phyloP scores from a whole-genome alignment of 116 monocot genomes.

The Iris pallida region DNA sequence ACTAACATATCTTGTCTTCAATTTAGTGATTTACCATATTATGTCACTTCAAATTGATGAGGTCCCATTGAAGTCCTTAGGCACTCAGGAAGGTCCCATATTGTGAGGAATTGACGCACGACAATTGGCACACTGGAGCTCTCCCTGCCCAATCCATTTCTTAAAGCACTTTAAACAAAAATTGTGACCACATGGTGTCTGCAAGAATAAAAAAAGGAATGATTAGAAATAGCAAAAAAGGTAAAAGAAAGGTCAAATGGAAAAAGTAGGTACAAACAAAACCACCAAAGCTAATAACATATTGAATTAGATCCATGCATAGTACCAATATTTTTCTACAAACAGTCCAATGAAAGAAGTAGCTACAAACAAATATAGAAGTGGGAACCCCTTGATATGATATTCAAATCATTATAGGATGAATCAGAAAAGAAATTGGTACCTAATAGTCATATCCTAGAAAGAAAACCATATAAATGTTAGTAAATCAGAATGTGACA shows the following conservation, averaged over 20 bases:
- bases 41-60: slow-evolving; percentile 53
- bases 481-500: too few species aligned
- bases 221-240: slow-evolving; percentile 4
- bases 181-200: slow-evolving; percentile 96
- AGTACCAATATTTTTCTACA: too few species aligned
- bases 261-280: slow-evolving; percentile 1
- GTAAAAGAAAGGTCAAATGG: neutral
- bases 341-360: too few species aligned
- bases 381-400: too few species aligned
- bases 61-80: slow-evolving; percentile 52
- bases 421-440: too few species aligned
- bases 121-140: slow-evolving; percentile 69
- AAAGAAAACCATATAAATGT: too few species aligned
- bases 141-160: slow-evolving; percentile 65
- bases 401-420: neutral
- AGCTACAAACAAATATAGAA: neutral
- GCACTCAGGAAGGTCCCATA: slow-evolving; percentile 44
- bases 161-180: slow-evolving; percentile 95
- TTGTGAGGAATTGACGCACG: slow-evolving; percentile 59
- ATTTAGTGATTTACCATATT: slow-evolving; percentile 45
- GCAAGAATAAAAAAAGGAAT: slow-evolving; percentile 8
- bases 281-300: neutral
- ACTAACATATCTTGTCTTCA: slow-evolving; percentile 60
- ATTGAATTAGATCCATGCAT: neutral
- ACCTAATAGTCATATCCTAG: neutral